Conservation (phyloP, 768 basidiomycete genomes). For the Lanmaoa pseudosensibilis region DNA sequence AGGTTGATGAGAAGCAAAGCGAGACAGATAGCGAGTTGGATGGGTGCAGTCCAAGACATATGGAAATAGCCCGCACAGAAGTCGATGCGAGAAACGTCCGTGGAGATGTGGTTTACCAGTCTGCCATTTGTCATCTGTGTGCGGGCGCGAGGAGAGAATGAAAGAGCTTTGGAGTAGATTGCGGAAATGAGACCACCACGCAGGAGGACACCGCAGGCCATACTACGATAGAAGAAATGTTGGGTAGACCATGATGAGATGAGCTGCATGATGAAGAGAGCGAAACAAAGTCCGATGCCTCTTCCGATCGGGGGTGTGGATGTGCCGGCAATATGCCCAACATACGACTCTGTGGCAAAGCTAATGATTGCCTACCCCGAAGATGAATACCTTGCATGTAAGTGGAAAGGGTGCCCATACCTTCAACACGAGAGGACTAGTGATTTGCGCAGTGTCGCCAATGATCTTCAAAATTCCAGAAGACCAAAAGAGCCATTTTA, state of each 20-base stretch:
- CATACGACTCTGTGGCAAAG: conserved; percentile 65
- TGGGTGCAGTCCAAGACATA: conserved; percentile 74
- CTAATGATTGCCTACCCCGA: conserved; percentile 59
- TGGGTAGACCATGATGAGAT: conserved; percentile 66
- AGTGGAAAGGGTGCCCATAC: conserved; percentile 36
- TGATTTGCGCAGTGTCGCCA: conserved; percentile 72
- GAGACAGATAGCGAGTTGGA: conserved; percentile 78
- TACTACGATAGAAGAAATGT: conserved; percentile 81
- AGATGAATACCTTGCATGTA: not conserved
- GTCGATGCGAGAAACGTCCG: conserved; percentile 89
- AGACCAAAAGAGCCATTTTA: conserved; percentile 79
- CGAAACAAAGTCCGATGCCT: conserved; percentile 77
- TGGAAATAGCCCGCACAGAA: conserved; percentile 82
- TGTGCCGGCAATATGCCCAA: conserved; percentile 41
- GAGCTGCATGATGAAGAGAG: conserved; percentile 66
- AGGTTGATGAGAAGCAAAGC: conserved; percentile 71
- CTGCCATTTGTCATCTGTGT: conserved; percentile 83
- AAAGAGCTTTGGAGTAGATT: conserved; percentile 77
- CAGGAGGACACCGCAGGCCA: conserved; percentile 74
- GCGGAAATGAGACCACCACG: conserved; percentile 86
- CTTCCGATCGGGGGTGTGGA: conserved; percentile 44
- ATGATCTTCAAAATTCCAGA: conserved; percentile 57
- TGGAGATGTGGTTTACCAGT: conserved; percentile 91
- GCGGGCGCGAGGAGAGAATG: conserved; percentile 75
- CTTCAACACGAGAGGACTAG: conserved; percentile 77